phyloP scores from a whole-genome alignment of 768 basidiomycete species.

The Termitomyces titanicus region DNA sequence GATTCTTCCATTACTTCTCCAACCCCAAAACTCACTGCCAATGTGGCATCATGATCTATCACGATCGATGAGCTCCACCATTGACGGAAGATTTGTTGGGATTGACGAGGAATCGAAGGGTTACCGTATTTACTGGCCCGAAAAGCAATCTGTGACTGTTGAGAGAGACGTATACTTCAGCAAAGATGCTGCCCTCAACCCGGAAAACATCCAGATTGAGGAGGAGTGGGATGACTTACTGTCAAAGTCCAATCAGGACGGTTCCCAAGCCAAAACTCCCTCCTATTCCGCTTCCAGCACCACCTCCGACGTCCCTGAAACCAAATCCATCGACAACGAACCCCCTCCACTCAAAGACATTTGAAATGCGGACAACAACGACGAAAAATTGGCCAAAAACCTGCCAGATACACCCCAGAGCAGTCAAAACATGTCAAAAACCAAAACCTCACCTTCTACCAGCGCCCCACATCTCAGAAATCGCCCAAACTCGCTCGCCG shows the following conservation, averaged over 20 bases:
- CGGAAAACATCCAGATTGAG: neutral
- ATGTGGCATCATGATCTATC: constrained; percentile 8
- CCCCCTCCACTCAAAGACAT: too few relatives aligned
- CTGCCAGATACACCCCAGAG: too few relatives aligned
- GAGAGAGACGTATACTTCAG: too few relatives aligned
- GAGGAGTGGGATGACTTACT: neutral
- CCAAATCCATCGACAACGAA: too few relatives aligned
- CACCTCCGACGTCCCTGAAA: too few relatives aligned
- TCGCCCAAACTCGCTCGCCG: too few relatives aligned
- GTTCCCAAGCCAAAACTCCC: neutral
- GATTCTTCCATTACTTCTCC: neutral
- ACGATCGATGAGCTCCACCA: constrained; percentile 29
- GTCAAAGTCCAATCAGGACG: neutral
- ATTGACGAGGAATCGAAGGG: neutral
- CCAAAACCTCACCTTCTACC: too few relatives aligned
- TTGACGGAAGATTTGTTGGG: neutral
- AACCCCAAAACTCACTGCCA: constrained; percentile 2
- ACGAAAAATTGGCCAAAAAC: too few relatives aligned
- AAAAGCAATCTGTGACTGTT: neutral
- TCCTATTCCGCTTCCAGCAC: too few relatives aligned
- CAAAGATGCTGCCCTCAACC: too few relatives aligned
- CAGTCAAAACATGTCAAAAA: too few relatives aligned
- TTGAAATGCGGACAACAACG: too few relatives aligned
- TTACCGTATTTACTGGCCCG: neutral
- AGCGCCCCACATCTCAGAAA: neutral